Evolutionary conservation across 208 protist species (phyloP).

Genomic region (Ichthyophonus hoferi): DNA sequence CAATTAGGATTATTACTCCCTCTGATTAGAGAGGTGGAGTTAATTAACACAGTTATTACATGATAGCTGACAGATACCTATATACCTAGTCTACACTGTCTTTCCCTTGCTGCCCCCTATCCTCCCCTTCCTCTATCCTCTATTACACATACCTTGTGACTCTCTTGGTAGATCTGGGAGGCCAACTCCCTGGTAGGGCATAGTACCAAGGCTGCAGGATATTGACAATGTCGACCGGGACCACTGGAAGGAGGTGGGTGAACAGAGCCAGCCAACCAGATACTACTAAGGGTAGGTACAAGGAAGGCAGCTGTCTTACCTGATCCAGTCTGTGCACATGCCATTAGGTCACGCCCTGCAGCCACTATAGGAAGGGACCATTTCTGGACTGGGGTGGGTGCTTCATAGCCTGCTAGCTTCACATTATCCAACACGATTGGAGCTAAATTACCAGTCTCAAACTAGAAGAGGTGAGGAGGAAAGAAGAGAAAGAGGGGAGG

Average conservation of each 20-base stretch:
- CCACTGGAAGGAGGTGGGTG: neutral
- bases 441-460: neutral
- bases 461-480: neutral
- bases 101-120: constrained; percentile 65
- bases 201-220: constrained; percentile 81
- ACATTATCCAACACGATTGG: constrained; percentile 82
- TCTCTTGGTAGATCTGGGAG: constrained; percentile 87
- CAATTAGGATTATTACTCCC: no score
- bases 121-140: constrained; percentile 58
- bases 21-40: no score
- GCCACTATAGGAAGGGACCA: constrained; percentile 89
- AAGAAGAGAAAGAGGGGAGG: neutral
- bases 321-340: constrained; percentile 96
- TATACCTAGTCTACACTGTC: constrained; percentile 58
- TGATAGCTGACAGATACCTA: neutral
- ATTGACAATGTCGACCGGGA: neutral
- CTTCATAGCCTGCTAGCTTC: constrained; percentile 81
- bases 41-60: no score
- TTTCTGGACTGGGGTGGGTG: constrained; percentile 97
- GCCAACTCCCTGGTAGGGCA: constrained; percentile 91
- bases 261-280: constrained; percentile 63
- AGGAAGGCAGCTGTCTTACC: constrained; percentile 98
- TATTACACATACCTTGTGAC: constrained; percentile 43
- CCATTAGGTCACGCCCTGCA: constrained; percentile 89
- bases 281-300: constrained; percentile 83